Base-by-base conservation (phyloP, 1,284 basidiomycete genomes). In the Phylloporus gajari region DNA sequence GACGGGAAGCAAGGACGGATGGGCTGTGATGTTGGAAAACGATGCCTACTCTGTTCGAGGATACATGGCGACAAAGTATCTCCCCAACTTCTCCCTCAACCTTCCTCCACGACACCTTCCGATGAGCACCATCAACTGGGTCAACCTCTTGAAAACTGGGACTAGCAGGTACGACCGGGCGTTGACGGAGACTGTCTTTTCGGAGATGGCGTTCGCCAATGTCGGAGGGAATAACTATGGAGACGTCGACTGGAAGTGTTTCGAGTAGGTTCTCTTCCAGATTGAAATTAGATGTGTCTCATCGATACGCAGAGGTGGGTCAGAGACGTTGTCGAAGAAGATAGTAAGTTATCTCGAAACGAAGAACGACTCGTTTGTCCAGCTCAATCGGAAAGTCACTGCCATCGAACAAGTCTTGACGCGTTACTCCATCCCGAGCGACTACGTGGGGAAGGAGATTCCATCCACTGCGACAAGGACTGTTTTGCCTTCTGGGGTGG, bases 211-310 rank as follows among this genome's bases (percentile, higher is more conserved):
- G 30, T 76, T 78, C 11, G 71, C 75, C 25, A 56, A 66, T 21
- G 32, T 70, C 1, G 69, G 64, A 19, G 21, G 38, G 7, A 70
- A 9, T 4, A 32, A 70, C 59, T 75, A 64, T 21, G 77, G 72
- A 11, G 68, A 71, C 2, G 69, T 74, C 1, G 74, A 78, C 6
- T 80, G 78, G 77, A 78, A 70, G 62, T 79, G 78, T 44, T 78
- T 79, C 30, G 63, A 73, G 72, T 72, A 58, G 27, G 78, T 75
- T 27, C 21, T 9, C 25, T 42, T 38, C 11, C 8, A 44, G 38
- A 59, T 44, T 38, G 53, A 21, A n/a, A 11, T 8, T 27, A 7
- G 23, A 65, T 46, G 17, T 21, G 32, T 61, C 65, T 70, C 23
- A 68, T 51, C 3, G 11, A 21, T 19, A 46, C 25, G 5, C 32